Conservation (phyloP, 2,329 filamentous ascomycete genomes). For the Leptographium flavum region DNA sequence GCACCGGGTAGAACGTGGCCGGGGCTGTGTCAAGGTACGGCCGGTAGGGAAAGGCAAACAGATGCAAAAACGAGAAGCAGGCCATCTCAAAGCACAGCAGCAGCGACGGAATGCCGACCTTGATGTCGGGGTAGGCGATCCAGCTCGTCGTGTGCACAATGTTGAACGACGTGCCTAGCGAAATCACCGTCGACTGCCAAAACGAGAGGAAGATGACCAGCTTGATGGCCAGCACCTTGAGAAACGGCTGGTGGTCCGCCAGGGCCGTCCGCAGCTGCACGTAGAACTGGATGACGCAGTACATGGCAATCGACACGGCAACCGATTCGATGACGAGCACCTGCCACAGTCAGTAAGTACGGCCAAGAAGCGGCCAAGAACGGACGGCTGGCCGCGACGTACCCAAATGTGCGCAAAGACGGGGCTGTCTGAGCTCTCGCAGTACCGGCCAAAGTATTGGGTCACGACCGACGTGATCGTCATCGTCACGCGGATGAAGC, state of each 20-base stretch:
- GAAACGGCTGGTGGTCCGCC: constrained; percentile 53
- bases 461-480: constrained; percentile 64
- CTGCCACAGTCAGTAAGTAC: constrained; percentile 19
- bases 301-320: constrained; percentile 75
- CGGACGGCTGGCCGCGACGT: constrained; percentile 6
- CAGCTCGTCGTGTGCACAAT: constrained; percentile 45
- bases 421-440: constrained; percentile 63
- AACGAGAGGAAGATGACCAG: constrained; percentile 84
- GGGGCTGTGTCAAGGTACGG: constrained; percentile 43
- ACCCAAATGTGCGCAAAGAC: constrained; percentile 80
- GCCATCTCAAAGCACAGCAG: constrained; percentile 78
- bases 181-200: constrained; percentile 54
- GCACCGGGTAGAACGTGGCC: constrained; percentile 30
- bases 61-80: constrained; percentile 60
- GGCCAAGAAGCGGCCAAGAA: neutral
- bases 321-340: constrained; percentile 53
- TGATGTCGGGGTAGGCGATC: constrained; percentile 60
- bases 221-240: constrained; percentile 80
- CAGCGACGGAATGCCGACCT: constrained; percentile 65
- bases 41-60: constrained; percentile 70
- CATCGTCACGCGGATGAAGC: constrained; percentile 65
- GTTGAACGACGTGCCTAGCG: constrained; percentile 40
- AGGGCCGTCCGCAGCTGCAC: constrained; percentile 58
- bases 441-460: constrained; percentile 57
- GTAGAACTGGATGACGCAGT: constrained; percentile 79